Percentiles rank a stretch among this genome's conserved stretches.
These are phyloP conservation scores for Cyclaneusma minus DNA, from an alignment of 2,329 filamentous ascomycete genomes.

Conservation along the genomic window DNA sequence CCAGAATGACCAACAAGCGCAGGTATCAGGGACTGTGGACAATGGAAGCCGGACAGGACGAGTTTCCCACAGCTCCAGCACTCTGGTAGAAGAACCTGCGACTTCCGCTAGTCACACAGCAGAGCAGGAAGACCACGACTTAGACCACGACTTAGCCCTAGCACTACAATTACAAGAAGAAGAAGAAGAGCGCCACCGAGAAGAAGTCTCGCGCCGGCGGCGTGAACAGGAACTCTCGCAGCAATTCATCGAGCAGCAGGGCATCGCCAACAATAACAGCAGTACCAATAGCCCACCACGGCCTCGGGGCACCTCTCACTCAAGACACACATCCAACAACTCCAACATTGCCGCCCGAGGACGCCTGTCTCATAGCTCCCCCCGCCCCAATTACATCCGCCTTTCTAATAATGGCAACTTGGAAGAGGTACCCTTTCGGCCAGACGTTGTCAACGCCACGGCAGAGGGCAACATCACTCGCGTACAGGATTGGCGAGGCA, in stretches of 20 bases:
- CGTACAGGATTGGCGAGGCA: no score
- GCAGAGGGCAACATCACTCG: no score
- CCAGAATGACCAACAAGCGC: no score
- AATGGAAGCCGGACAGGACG: no score
- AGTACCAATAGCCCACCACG: slow-evolving; percentile 6
- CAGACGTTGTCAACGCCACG: no score
- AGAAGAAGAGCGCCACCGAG: slow-evolving; percentile 65
- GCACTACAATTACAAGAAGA: slow-evolving; percentile 90
- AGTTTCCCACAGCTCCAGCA: no score
- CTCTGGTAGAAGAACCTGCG: not conserved
- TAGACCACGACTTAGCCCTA: slow-evolving; percentile 70
- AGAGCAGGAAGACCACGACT: slow-evolving; percentile 69
- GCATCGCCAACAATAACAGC: no score
- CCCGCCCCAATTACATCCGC: slow-evolving; percentile 3
- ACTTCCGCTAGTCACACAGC: slow-evolving; percentile 12
- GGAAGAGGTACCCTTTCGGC: no score
- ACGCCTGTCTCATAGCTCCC: slow-evolving; percentile 16
- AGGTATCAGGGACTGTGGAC: no score
- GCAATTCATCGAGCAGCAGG: slow-evolving; percentile 54
- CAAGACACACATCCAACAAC: slow-evolving; percentile 25
- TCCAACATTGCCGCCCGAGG: slow-evolving; percentile 18
- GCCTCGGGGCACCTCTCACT: slow-evolving; percentile 7
- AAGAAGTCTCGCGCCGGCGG: slow-evolving; percentile 41
- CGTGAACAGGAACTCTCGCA: slow-evolving; percentile 55
- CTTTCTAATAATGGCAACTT: no score